A percentile compares a stretch with the other conserved stretches of the same genome.
These are phyloP conservation scores for Cubamyces lactineus DNA, from an alignment of 768 basidiomycete species.

Conservation along the genomic window DNA sequence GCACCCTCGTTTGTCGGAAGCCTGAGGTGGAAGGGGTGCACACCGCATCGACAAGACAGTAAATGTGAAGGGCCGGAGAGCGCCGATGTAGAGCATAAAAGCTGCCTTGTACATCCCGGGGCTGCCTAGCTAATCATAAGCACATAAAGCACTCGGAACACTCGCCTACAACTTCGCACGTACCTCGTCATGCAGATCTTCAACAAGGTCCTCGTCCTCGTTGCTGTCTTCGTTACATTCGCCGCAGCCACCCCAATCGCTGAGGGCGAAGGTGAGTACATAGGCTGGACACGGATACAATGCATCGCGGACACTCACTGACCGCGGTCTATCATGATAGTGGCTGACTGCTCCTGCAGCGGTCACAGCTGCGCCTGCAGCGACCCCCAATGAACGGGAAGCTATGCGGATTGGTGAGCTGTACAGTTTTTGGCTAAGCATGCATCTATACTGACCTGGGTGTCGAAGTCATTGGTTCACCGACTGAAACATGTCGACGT, in stretches of 20 bases:
- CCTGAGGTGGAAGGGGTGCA: no score
- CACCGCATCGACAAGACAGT: no score
- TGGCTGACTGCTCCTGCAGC: slow-evolving; percentile 4
- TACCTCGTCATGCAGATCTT: slow-evolving; percentile 8
- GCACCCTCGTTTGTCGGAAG: no score
- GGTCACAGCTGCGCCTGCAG: slow-evolving; percentile 8
- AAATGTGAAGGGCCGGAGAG: no score
- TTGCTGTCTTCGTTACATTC: slow-evolving; percentile 3
- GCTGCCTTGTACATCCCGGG: not conserved
- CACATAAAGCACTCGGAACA: not conserved
- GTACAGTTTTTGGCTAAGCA: no score
- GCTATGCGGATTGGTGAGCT: no score
- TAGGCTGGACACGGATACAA: not conserved
- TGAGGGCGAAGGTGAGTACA: not conserved
- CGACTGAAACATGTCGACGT: no score
- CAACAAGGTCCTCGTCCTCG: slow-evolving; percentile 14
- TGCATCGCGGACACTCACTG: no score
- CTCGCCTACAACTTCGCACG: not conserved
- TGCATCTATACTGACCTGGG: no score
- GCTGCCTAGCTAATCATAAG: not conserved
- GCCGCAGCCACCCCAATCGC: slow-evolving; percentile 3
- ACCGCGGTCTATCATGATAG: not conserved
- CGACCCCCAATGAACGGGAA: not conserved
- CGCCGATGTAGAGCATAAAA: not conserved
- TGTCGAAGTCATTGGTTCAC: no score